Evolutionary conservation across 169 alveolate species (phyloP).

Genomic region (Cytauxzoon felis): DNA sequence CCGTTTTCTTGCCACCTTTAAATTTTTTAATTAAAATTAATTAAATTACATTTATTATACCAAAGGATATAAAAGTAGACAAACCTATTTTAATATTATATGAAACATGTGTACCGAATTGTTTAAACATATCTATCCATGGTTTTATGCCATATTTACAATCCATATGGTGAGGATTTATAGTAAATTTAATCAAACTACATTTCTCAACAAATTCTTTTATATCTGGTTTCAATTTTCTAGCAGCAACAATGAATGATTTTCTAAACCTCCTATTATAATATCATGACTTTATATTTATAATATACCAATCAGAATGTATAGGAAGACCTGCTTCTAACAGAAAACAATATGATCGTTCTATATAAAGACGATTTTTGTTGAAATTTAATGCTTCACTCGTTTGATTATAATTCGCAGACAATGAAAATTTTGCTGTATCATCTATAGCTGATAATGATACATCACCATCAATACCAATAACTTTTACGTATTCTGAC

Average conservation of each 20-base stretch:
- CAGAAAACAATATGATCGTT: constrained; percentile 47
- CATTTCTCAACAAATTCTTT: constrained; percentile 47
- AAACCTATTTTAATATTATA: constrained; percentile 50
- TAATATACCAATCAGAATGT: constrained; percentile 24
- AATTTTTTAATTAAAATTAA: constrained; percentile 33
- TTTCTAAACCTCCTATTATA: constrained; percentile 51
- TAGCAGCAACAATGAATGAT: constrained; percentile 59
- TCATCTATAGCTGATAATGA: constrained; percentile 36
- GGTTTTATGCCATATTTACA: constrained; percentile 27
- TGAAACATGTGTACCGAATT: constrained; percentile 58
- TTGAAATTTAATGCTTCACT: constrained; percentile 2
- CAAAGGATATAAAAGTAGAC: neutral
- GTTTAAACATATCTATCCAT: constrained; percentile 58
- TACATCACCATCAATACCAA: constrained; percentile 33
- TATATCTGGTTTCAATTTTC: constrained; percentile 43
- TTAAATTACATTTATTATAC: neutral
- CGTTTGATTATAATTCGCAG: constrained; percentile 40
- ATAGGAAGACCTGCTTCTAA: constrained; percentile 56
- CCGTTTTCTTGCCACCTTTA: constrained; percentile 23
- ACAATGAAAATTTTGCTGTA: constrained; percentile 42
- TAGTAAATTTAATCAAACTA: constrained; percentile 48
- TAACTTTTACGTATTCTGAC: constrained; percentile 28
- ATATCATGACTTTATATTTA: neutral
- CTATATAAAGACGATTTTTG: constrained; percentile 14
- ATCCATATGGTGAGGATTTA: constrained; percentile 25